A percentile compares a stretch with the other conserved stretches of the same genome.
Conservation (phyloP, 441 rosid species). For the Adansonia grandidieri region DNA sequence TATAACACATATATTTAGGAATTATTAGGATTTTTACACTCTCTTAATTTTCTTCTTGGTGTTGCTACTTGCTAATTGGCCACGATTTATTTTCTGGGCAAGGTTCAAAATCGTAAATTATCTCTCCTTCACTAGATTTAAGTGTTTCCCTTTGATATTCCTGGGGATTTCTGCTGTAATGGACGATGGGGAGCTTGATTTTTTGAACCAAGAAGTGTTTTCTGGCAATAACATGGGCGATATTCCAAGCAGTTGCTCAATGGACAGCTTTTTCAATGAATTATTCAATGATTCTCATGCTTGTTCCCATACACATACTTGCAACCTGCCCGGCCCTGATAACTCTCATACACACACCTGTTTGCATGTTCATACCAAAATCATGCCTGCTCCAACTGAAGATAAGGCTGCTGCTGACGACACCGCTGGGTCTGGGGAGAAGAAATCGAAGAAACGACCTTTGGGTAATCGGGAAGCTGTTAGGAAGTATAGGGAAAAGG, state of each 20-base stretch:
- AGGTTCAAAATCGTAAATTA: slow-evolving; percentile 25
- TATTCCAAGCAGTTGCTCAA: slow-evolving; percentile 63
- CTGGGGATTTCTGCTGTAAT: slow-evolving; percentile 32
- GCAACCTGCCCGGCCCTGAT: slow-evolving; percentile 95
- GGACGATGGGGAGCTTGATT: slow-evolving; percentile 96
- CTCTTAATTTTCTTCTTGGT: neutral
- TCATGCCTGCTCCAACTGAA: slow-evolving; percentile 62
- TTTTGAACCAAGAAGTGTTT: slow-evolving; percentile 75
- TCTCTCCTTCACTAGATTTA: neutral
- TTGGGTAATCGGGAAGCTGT: slow-evolving; percentile 88
- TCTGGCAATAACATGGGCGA: slow-evolving; percentile 61
- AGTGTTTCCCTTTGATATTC: slow-evolving; percentile 6
- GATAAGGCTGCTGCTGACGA: slow-evolving; percentile 74
- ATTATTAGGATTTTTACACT: slow-evolving; percentile 22
- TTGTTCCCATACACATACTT: slow-evolving; percentile 91
- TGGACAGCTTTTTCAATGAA: slow-evolving; percentile 81
- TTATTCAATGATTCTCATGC: slow-evolving; percentile 73
- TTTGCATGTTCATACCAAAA: slow-evolving; percentile 88
- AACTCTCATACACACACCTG: slow-evolving; percentile 91
- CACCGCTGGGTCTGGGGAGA: slow-evolving; percentile 65
- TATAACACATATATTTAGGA: too few species aligned
- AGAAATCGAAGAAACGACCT: slow-evolving; percentile 67
- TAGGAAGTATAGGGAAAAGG: slow-evolving; percentile 92
- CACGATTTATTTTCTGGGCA: neutral
- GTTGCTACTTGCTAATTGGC: slow-evolving; percentile 4